Evolutionary conservation across 1,139 yeast genomes (phyloP).

Genomic region (Pichia sp.): DNA sequence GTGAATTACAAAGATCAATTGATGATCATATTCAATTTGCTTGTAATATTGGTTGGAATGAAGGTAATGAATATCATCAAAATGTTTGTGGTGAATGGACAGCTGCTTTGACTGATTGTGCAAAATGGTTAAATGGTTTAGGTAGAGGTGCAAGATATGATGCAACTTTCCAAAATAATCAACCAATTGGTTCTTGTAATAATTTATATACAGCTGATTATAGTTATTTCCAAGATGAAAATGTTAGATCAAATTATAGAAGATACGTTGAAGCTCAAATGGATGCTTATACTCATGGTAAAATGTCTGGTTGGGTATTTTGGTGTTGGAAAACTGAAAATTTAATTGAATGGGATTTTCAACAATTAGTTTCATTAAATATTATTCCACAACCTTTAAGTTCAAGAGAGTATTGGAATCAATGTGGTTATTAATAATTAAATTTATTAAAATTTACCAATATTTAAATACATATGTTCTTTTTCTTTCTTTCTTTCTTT

Average conservation of each 20-base stretch:
- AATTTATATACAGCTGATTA: slow-evolving; percentile 24
- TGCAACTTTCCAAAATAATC: slow-evolving; percentile 39
- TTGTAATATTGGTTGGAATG: slow-evolving; percentile 25
- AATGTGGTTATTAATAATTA: slow-evolving; percentile 24
- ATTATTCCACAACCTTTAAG: slow-evolving; percentile 58
- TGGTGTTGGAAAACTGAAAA: slow-evolving; percentile 66
- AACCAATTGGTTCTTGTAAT: slow-evolving; percentile 36
- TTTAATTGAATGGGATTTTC: slow-evolving; percentile 59
- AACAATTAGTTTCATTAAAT: slow-evolving; percentile 40
- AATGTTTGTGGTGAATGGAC: slow-evolving; percentile 70
- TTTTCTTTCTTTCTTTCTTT: background rate
- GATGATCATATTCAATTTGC: slow-evolving; percentile 34
- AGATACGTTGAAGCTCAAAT: slow-evolving; percentile 46
- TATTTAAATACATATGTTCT: background rate
- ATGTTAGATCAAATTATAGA: slow-evolving; percentile 35
- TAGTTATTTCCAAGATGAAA: slow-evolving; percentile 29
- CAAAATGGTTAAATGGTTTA: slow-evolving; percentile 59
- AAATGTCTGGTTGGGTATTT: slow-evolving; percentile 53
- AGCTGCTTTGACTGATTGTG: slow-evolving; percentile 78
- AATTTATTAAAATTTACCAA: background rate
- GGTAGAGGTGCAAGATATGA: slow-evolving; percentile 55
- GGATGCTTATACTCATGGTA: slow-evolving; percentile 35
- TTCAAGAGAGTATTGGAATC: slow-evolving; percentile 37
- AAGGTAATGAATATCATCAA: slow-evolving; percentile 35
- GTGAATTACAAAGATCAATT: slow-evolving; percentile 35